These are phyloP conservation scores for Xylaria polymorpha DNA, from an alignment of 2,329 filamentous ascomycete genomes.

Conservation along the genomic window DNA sequence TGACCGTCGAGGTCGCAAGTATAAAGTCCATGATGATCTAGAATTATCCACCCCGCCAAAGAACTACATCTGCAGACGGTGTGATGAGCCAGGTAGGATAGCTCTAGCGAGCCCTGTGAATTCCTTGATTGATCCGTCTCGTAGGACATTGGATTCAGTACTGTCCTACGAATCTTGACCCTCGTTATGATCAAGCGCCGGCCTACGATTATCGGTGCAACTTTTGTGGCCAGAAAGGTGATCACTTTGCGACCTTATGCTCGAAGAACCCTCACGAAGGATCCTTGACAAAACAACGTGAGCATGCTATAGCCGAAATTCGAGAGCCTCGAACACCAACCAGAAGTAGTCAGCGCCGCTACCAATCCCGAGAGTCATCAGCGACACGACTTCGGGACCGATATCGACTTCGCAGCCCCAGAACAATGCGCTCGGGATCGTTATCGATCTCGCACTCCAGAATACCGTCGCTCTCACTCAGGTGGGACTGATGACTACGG, in stretches of 20 bases:
- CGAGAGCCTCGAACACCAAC: conserved; percentile 23
- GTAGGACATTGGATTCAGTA: conserved; percentile 55
- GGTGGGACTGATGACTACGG: conserved; percentile 27
- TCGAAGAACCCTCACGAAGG: conserved; percentile 49
- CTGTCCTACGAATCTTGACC: conserved; percentile 59
- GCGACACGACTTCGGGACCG: neutral
- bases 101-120: neutral
- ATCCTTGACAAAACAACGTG: conserved; percentile 52
- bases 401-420: conserved; percentile 21
- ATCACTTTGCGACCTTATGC: conserved; percentile 54
- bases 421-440: neutral
- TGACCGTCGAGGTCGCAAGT: conserved; percentile 20
- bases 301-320: conserved; percentile 5
- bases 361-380: conserved; percentile 6
- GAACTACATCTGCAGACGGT: conserved; percentile 51
- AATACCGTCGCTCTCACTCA: neutral
- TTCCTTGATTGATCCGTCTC: conserved; percentile 27
- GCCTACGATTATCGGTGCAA: conserved; percentile 50
- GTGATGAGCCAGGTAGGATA: conserved; percentile 48
- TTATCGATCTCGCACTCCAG: conserved; percentile 33
- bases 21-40: neutral
- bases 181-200: conserved; percentile 51
- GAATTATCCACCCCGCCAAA: conserved; percentile 19
- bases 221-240: conserved; percentile 50
- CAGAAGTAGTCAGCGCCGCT: neutral